phyloP scores from a whole-genome alignment of 305 asterid genomes.

The Fraxinus angustifolia region DNA sequence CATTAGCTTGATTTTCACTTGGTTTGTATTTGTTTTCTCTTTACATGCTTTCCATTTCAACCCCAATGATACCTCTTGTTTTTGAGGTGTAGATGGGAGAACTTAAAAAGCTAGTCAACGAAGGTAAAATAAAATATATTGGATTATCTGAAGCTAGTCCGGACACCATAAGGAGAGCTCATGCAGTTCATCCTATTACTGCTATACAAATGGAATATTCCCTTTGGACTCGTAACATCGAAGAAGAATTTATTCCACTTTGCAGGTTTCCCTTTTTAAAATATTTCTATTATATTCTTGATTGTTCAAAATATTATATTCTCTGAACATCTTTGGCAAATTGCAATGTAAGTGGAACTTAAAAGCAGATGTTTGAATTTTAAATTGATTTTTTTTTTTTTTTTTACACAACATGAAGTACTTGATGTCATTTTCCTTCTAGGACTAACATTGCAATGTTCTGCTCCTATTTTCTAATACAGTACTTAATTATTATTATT shows the following conservation, averaged over 20 bases:
- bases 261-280: constrained; percentile 43
- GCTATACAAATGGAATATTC: constrained; percentile 67
- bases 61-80: background rate
- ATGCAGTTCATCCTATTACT: constrained; percentile 61
- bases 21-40: background rate
- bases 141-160: constrained; percentile 69
- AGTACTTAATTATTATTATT: background rate
- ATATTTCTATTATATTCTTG: background rate
- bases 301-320: background rate
- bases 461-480: background rate
- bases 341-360: background rate
- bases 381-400: background rate
- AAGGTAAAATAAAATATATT: constrained; percentile 60
- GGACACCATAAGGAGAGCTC: constrained; percentile 63
- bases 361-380: background rate
- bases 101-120: constrained; percentile 48
- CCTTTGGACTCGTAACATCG: constrained; percentile 59
- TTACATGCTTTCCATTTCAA: background rate
- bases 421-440: background rate
- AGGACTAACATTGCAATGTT: background rate
- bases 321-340: background rate
- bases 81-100: constrained; percentile 29
- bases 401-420: background rate
- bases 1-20: background rate
- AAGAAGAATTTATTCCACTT: constrained; percentile 51